phyloP scores from a whole-genome alignment of 2,329 filamentous ascomycete species.

The Acrocalymma vagum region DNA sequence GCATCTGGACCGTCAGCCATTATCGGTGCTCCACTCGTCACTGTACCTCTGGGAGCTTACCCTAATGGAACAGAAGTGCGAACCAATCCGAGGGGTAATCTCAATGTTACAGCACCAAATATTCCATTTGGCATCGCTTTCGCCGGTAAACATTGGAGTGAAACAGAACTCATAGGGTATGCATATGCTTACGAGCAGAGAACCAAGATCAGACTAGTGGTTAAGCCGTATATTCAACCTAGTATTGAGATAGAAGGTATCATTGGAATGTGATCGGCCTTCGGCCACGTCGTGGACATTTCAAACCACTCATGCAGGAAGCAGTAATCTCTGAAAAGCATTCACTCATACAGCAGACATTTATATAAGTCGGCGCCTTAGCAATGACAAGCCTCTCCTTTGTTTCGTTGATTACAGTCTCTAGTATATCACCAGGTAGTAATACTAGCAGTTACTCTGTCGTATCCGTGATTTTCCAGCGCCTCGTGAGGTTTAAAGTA shows the following conservation, averaged over 20 bases:
- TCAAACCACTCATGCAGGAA: too few species aligned
- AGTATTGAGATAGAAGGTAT: conserved; percentile 58
- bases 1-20: conserved; percentile 61
- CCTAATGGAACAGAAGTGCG: conserved; percentile 58
- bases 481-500: too few species aligned
- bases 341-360: too few species aligned
- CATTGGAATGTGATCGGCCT: conserved; percentile 35
- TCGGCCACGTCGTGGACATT: too few species aligned
- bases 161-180: conserved; percentile 68
- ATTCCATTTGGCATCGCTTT: conserved; percentile 71
- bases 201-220: conserved; percentile 57
- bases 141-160: conserved; percentile 67
- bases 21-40: conserved; percentile 68
- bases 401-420: too few species aligned
- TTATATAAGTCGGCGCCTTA: too few species aligned
- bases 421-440: too few species aligned
- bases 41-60: conserved; percentile 68
- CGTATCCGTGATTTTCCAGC: too few species aligned
- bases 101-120: conserved; percentile 64
- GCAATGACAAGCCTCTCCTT: too few species aligned
- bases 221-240: conserved; percentile 60
- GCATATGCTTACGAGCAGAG: conserved; percentile 75
- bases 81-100: conserved; percentile 56
- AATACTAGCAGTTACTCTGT: too few species aligned
- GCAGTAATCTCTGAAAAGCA: too few species aligned